Conservation (phyloP, 2,329 filamentous ascomycete genomes). For the Cordyceps fumosorosea region DNA sequence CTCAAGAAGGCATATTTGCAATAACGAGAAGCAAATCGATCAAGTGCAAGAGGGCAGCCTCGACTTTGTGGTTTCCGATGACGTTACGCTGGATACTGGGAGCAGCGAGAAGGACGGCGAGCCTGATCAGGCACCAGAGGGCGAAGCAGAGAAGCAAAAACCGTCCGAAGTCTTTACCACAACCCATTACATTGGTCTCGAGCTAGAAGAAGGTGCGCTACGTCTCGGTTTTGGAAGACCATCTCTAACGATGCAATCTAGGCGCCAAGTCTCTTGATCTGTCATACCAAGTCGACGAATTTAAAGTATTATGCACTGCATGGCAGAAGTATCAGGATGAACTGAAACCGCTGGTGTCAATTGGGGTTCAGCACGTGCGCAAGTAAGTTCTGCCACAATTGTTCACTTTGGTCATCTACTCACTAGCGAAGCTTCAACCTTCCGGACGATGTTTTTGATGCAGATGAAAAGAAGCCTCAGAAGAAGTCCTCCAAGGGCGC, state of each 20-base stretch:
- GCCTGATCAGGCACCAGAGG: constrained; percentile 42
- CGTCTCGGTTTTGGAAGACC: not conserved
- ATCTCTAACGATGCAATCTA: constrained; percentile 22
- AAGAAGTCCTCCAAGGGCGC: constrained; percentile 44
- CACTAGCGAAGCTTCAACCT: constrained; percentile 58
- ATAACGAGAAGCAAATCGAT: constrained; percentile 42
- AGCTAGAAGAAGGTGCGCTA: constrained; percentile 64
- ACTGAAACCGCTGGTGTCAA: constrained; percentile 53
- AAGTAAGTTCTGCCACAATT: constrained; percentile 54
- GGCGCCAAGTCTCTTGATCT: constrained; percentile 68
- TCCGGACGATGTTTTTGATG: constrained; percentile 81
- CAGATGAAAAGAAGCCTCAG: constrained; percentile 68
- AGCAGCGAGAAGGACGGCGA: constrained; percentile 32
- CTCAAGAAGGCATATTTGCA: constrained; percentile 71
- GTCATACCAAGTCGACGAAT: constrained; percentile 75
- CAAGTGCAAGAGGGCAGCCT: constrained; percentile 50
- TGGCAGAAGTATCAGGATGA: constrained; percentile 71
- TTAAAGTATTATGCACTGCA: constrained; percentile 72
- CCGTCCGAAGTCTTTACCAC: constrained; percentile 65
- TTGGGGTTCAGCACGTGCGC: constrained; percentile 77
- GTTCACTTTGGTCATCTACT: constrained; percentile 4
- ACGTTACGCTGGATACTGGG: constrained; percentile 23
- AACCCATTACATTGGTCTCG: constrained; percentile 89
- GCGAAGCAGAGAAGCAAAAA: constrained; percentile 32
- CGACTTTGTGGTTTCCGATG: constrained; percentile 35